Evolutionary conservation across 805 yeast genomes (phyloP).

Genomic region (Ogataea allantospora): DNA sequence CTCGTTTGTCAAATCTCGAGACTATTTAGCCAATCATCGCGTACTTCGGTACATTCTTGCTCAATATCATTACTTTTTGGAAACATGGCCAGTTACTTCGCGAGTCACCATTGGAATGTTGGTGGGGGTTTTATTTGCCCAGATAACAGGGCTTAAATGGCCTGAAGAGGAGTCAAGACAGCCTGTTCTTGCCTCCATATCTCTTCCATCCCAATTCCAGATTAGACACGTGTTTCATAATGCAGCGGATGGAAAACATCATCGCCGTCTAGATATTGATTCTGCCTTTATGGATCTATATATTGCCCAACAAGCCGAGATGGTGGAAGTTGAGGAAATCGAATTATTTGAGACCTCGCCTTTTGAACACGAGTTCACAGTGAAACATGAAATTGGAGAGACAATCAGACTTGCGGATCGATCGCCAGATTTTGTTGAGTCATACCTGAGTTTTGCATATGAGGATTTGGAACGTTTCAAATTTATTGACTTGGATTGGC

Average conservation of each 20-base stretch:
- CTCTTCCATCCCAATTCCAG: constrained; percentile 21
- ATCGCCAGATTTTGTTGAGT: constrained; percentile 62
- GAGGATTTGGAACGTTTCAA: constrained; percentile 34
- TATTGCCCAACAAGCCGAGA: neutral
- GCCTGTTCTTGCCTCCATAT: neutral
- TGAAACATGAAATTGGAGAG: constrained; percentile 17
- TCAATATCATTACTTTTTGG: neutral
- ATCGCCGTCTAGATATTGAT: constrained; percentile 37
- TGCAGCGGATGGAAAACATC: constrained; percentile 47
- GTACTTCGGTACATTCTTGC: neutral
- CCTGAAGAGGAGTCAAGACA: neutral
- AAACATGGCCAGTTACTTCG: constrained; percentile 1
- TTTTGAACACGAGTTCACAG: constrained; percentile 20
- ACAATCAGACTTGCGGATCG: constrained; percentile 42
- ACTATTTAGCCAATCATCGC: neutral
- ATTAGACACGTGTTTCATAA: constrained; percentile 63
- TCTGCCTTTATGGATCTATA: constrained; percentile 9
- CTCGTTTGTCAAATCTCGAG: neutral
- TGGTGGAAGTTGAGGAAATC: constrained; percentile 2
- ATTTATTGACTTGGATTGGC: constrained; percentile 61
- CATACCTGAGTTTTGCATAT: constrained; percentile 59
- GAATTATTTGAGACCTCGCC: constrained; percentile 16
- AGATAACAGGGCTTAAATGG: neutral
- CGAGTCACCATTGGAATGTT: neutral
- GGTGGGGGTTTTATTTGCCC: neutral